Evolutionary conservation across 768 basidiomycete genomes (phyloP).

Genomic region (Cystofilobasidium bisporidii): DNA sequence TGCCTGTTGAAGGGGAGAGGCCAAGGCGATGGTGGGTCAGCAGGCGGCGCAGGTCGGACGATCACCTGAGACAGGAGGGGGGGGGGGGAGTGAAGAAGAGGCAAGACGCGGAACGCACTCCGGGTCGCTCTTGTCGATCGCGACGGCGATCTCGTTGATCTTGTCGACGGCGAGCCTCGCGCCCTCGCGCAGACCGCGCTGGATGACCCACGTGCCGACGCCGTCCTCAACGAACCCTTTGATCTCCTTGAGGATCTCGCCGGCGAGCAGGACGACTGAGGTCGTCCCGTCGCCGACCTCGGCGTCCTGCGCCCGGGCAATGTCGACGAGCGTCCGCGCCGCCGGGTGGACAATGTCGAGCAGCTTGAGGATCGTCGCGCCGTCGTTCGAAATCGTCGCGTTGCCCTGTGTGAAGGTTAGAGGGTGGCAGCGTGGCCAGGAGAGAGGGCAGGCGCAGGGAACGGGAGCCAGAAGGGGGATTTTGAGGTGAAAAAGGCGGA

Average conservation of each 20-base stretch:
- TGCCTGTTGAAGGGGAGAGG: constrained; percentile 47
- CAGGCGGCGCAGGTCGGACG: neutral
- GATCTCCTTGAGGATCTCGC: constrained; percentile 88
- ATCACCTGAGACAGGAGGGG: neutral
- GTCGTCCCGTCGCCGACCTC: constrained; percentile 99
- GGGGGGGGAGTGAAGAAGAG: neutral
- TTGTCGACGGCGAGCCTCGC: constrained; percentile 71
- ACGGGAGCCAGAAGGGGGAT: no score
- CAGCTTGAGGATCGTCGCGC: constrained; percentile 93
- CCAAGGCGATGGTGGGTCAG: neutral
- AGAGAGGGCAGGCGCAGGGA: no score
- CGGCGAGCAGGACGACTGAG: constrained; percentile 85
- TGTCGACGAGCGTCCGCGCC: constrained; percentile 93
- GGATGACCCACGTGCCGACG: constrained; percentile 92
- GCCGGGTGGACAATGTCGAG: constrained; percentile 97
- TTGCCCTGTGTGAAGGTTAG: no score
- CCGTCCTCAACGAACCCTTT: constrained; percentile 88
- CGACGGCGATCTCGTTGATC: constrained; percentile 81
- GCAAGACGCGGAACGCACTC: constrained; percentile 51
- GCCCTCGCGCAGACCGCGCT: constrained; percentile 88
- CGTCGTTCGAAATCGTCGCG: constrained; percentile 98
- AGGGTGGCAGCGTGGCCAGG: no score
- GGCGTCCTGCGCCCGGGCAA: constrained; percentile 94
- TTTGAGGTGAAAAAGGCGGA: no score
- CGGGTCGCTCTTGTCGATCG: constrained; percentile 77